These are phyloP conservation scores for Neckera pumila DNA, from an alignment of 225 moss, liverwort and hornwort species.

Conservation along the genomic window DNA sequence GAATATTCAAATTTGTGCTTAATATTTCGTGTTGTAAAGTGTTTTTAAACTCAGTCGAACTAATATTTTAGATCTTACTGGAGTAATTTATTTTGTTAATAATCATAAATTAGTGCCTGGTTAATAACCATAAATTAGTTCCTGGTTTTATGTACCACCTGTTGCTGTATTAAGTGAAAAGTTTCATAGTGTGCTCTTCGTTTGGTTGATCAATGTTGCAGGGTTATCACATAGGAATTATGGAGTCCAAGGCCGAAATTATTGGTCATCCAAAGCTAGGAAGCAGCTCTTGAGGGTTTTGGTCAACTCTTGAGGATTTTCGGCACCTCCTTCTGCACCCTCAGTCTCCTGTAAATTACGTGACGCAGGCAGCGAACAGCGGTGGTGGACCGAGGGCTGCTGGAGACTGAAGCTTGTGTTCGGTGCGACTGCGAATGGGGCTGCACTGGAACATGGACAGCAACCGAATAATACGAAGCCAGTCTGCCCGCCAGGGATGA, in stretches of 20 bases:
- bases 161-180: background rate
- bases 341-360: background rate
- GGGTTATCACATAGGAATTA: background rate
- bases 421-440: background rate
- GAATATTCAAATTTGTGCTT: too few relatives aligned
- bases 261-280: too few relatives aligned
- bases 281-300: background rate
- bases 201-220: background rate
- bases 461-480: background rate
- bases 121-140: too few relatives aligned
- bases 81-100: too few relatives aligned
- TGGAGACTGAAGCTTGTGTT: too few relatives aligned
- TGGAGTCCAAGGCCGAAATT: background rate
- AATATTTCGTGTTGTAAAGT: too few relatives aligned
- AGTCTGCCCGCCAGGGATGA: background rate
- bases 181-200: background rate
- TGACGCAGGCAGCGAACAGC: background rate
- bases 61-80: too few relatives aligned
- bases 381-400: background rate
- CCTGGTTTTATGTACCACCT: background rate
- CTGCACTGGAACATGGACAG: background rate
- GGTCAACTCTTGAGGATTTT: background rate
- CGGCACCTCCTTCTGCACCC: background rate
- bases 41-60: too few relatives aligned
- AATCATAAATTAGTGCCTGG: too few relatives aligned